These are phyloP conservation scores for Teratosphaeria zuluensis DNA, from an alignment of 2,329 filamentous ascomycete species.

Conservation along the genomic window DNA sequence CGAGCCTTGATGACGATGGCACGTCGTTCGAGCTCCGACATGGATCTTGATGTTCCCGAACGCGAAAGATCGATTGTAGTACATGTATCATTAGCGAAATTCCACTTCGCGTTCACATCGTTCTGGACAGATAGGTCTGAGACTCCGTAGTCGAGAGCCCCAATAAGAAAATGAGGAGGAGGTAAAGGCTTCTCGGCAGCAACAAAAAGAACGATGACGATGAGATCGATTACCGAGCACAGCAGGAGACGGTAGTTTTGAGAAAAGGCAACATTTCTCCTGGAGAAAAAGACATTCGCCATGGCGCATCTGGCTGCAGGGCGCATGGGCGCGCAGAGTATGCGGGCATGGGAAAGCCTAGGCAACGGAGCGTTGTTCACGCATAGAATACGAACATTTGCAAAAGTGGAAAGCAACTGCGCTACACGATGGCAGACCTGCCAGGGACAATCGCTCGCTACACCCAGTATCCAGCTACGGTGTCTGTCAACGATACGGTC, in stretches of 20 bases:
- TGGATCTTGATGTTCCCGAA: neutral
- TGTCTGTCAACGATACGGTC: slow-evolving; percentile 8
- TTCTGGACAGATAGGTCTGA: too few species aligned
- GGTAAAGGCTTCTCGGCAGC: neutral
- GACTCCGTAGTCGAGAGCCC: neutral
- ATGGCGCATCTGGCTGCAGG: slow-evolving; percentile 1
- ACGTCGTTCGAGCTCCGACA: neutral
- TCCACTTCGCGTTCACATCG: too few species aligned
- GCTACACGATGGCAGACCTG: neutral
- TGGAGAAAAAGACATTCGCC: neutral
- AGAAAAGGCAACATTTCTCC: neutral
- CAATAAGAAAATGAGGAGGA: neutral
- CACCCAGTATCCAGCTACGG: slow-evolving; percentile 8
- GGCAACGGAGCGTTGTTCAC: slow-evolving; percentile 27
- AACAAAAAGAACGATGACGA: neutral
- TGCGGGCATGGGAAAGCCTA: slow-evolving; percentile 23
- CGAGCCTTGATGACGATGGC: neutral
- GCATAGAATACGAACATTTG: slow-evolving; percentile 19
- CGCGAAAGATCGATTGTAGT: neutral
- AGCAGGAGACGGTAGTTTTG: neutral
- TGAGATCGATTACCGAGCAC: neutral
- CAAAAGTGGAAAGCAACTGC: neutral
- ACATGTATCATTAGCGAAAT: too few species aligned
- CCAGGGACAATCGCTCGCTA: neutral
- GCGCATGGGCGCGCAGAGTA: slow-evolving; percentile 12